A percentile compares a stretch with the other conserved stretches of the same genome.
These are phyloP conservation scores for Debaryomyces robertsiae DNA, from an alignment of 1,139 yeast genomes.

Conservation along the genomic window DNA sequence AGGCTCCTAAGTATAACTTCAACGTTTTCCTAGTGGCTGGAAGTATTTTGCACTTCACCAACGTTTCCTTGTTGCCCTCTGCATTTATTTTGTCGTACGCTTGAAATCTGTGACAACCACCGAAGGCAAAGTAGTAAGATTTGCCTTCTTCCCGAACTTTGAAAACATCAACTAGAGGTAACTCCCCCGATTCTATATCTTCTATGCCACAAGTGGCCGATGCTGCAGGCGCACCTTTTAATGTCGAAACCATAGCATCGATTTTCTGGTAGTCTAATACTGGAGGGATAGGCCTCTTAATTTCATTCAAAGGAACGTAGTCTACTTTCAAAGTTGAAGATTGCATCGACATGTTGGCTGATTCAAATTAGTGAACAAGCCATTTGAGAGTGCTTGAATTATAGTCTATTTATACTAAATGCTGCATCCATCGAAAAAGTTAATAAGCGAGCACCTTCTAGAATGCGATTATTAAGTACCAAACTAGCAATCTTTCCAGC, in stretches of 20 bases:
- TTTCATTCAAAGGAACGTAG: conserved; percentile 63
- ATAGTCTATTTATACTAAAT: neutral
- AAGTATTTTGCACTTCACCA: conserved; percentile 64
- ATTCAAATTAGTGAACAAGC: no score
- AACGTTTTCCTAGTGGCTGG: conserved; percentile 70
- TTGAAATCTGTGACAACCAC: conserved; percentile 84
- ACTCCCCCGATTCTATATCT: conserved; percentile 59
- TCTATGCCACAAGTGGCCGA: conserved; percentile 63
- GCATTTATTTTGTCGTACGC: conserved; percentile 58
- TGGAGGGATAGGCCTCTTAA: conserved; percentile 81
- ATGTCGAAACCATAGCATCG: conserved; percentile 75
- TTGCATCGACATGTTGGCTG: conserved; percentile 40
- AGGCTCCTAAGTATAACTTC: conserved; percentile 62
- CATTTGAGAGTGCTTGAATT: neutral
- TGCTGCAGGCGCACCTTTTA: conserved; percentile 63
- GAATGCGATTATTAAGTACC: conserved; percentile 5
- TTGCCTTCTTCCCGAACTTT: conserved; percentile 63
- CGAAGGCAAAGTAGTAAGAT: conserved; percentile 73
- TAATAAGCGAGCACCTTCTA: conserved; percentile 9
- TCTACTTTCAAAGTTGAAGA: conserved; percentile 46
- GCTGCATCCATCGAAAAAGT: conserved; percentile 3
- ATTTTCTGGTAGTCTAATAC: conserved; percentile 73
- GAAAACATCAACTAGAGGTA: conserved; percentile 78
- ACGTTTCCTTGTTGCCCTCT: conserved; percentile 34
- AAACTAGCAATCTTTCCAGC: neutral